Evolutionary conservation across 176 grass and related monocot species (phyloP), one percentile per base, ranked within the genome.

Genomic region (Oropetium thomaeum): DNA sequence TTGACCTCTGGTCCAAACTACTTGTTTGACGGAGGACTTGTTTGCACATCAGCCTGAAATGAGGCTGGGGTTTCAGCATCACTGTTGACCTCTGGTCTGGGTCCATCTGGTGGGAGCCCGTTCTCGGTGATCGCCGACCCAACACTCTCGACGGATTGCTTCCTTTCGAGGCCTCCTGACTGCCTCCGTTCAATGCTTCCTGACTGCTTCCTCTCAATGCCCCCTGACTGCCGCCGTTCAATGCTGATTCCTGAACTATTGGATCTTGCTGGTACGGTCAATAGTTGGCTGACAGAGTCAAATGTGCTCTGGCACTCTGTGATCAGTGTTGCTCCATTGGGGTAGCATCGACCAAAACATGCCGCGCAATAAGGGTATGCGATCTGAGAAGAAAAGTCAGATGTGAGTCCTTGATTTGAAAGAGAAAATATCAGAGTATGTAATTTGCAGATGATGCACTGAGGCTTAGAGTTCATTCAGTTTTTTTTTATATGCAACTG

Each of bases 301-400:
- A 92, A 92, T 64, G 72, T 80, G 47, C 82, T 77, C 51, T 43
- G 88, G 47, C 65, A 79, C 77, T 99, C 87, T 54, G 81, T 80
- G 64, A 99, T 95, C 79, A 99, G 48, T 38, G 85, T 58, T 71
- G 85, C 87, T 79, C 92, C 96, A 52, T 88, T 92, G n/a, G 85
- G 89, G 44, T 96, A 99, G 71, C 96, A 99, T 67, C 96, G 84
- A 28, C 92, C 89, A 49, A 92, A 99, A 25, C 92, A 99, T 58
- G 87, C 89, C 10, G 87, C 67, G 44, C 87, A 92, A 20, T 99
- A 99, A 12, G 96, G 89, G 54, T 74, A 90, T 31, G 81, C 87
- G 5, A 99, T 85, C 96, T 99, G 79, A 33, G 28, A 69, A 58
- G 57, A 37, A 1, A 34, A 17, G 34, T 28, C 65, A 75, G 17